These are phyloP conservation scores for Isoetes taiwanensis DNA, from an alignment of 75 land plant genomes.

Conservation along the genomic window DNA sequence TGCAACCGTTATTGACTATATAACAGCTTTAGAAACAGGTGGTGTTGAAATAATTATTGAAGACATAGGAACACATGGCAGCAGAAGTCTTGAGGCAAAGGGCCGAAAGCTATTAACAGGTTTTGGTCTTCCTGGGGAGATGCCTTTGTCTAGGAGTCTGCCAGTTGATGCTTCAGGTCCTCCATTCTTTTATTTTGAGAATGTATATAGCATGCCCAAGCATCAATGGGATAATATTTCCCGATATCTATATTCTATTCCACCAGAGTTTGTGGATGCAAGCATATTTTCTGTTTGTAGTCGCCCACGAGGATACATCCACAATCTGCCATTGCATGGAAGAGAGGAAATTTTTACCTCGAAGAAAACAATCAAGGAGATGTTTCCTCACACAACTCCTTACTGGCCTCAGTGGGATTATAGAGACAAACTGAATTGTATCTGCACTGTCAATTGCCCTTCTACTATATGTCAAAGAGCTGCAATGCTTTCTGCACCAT, in stretches of 20 bases:
- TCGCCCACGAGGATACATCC: conserved; percentile 67
- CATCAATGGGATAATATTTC: conserved; percentile 38
- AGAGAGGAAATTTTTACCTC: conserved; percentile 35
- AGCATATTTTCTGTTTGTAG: conserved; percentile 48
- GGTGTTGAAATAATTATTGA: too few relatives aligned
- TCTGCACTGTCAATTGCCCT: conserved; percentile 25
- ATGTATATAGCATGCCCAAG: conserved; percentile 37
- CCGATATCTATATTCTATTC: conserved; percentile 31
- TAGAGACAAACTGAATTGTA: conserved; percentile 42
- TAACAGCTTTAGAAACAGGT: too few relatives aligned
- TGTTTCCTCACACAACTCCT: conserved; percentile 41
- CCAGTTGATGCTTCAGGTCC: too few relatives aligned
- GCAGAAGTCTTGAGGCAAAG: too few relatives aligned
- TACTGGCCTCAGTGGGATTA: conserved; percentile 89
- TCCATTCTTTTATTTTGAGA: conserved; percentile 71
- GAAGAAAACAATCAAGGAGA: conserved; percentile 46
- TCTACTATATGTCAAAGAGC: conserved; percentile 16
- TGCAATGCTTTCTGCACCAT: not conserved
- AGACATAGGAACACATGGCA: too few relatives aligned
- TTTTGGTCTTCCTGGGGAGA: conserved; percentile 16
- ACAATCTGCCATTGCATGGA: conserved; percentile 56
- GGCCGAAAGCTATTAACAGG: too few relatives aligned
- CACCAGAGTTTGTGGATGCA: conserved; percentile 49
- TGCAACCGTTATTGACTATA: too few relatives aligned
- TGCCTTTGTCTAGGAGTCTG: too few relatives aligned